Base-by-base conservation (phyloP, 2,329 filamentous ascomycete species). In the Phialophora chinensis region DNA sequence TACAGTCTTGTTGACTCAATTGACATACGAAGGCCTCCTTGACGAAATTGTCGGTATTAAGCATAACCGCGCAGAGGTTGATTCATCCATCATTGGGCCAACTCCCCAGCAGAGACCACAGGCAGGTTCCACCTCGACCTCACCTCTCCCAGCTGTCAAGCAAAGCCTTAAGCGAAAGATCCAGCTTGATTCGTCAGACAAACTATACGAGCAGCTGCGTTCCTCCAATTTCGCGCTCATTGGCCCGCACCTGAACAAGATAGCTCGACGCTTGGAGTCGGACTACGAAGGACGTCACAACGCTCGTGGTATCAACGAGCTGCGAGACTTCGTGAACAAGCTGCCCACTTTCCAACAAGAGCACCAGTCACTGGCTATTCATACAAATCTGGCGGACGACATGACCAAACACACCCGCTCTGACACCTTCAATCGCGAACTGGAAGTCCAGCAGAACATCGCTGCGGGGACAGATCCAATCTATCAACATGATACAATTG, bases 191-290 rank as follows among this genome's bases (percentile, higher is more conserved):
- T 91, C 91, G 2, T 92, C 90, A 14, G 96, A 99, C 76, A 91
- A 91, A 70, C 84, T 99, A 11, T 99, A 94, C 76, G 88, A 89
- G 56, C 91, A 96, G 72, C 83, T 99, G 3, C 89, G 94, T 63
- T 92, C 98, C 76, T 89, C 91, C 49, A 99, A 99, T 76, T 99
- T 98, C 77, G 94, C 93, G 42, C 93, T 97, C 62, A 93, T 99
- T 47, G 95, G 95, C 14, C 89, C 88, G 60, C 82, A 96, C 8
- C 84, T 99, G 68, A 97, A 97, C 78, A 94, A 93, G 76, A 91
- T 96, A 12, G 96, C 95, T 4, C 88, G 93, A 33, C 89, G 94
- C 12, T 82, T 99, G 27, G 91, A 91, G 74, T 91, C 83, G 72
- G 93, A 97, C 75, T 96, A 96, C 76, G 93, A 98, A 75, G 90